Percentiles rank a stretch among this genome's conserved stretches.
Conservation (phyloP, 768 basidiomycete genomes). For the Postia placenta region DNA sequence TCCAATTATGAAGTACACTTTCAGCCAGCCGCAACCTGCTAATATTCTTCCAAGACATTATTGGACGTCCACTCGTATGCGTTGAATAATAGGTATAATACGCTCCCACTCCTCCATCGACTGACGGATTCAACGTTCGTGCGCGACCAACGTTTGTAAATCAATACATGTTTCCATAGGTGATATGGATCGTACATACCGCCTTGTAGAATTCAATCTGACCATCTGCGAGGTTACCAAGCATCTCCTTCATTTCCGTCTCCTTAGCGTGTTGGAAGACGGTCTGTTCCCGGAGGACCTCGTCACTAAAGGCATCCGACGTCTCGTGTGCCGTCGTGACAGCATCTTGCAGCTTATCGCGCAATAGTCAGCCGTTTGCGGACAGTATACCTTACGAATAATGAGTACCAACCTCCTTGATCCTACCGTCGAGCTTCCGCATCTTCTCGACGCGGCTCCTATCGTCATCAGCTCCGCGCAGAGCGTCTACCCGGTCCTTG, state of each 20-base stretch:
- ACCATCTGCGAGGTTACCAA: conserved; percentile 84
- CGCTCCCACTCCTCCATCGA: conserved; percentile 98
- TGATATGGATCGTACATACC: conserved; percentile 37
- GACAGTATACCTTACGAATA: background rate
- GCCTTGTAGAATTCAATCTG: conserved; percentile 93
- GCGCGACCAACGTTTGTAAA: too few species aligned
- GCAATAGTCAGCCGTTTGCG: background rate
- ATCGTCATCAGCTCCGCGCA: conserved; percentile 92
- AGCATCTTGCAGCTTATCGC: conserved; percentile 82
- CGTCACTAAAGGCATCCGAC: conserved; percentile 93
- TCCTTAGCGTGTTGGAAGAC: conserved; percentile 89
- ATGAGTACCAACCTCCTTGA: conserved; percentile 70
- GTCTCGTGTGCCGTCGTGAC: conserved; percentile 94
- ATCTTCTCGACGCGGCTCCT: conserved; percentile 90
- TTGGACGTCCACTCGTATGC: conserved; percentile 89
- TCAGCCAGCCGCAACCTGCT: background rate
- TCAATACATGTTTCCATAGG: background rate
- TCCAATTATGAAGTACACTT: background rate
- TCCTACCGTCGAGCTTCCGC: conserved; percentile 86
- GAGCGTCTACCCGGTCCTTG: conserved; percentile 85
- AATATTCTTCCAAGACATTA: background rate
- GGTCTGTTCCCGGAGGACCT: conserved; percentile 86
- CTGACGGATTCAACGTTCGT: too few species aligned
- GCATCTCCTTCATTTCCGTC: conserved; percentile 95
- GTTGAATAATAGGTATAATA: conserved; percentile 89